Evolutionary conservation across 129 eudicot genomes (phyloP), one percentile per base, ranked within the genome.

Genomic region (Logfia minima): DNA sequence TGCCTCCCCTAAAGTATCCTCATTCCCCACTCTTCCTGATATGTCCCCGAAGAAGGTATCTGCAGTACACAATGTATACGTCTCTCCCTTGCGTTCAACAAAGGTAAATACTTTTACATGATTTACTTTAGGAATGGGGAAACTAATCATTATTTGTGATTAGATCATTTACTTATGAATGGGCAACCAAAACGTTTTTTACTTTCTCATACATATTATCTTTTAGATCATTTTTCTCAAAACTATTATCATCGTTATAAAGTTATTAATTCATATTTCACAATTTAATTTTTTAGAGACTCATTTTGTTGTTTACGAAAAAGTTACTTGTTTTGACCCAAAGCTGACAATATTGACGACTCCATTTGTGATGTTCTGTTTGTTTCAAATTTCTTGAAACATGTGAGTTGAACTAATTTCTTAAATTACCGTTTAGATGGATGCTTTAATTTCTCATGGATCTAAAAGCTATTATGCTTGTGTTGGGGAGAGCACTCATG

Each of bases 41-140:
- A 92, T 92, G 99, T 95, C 99, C 21, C 99, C 97, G 2, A 95
- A 92, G 86, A 95, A 95, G 82, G 97, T 95, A 24, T 92, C 99
- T 41, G 84, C 94, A 2, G 88, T 81, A 5, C 98, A 91, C 80
- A 95, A 95, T 71, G 92, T 95, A 9, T 95, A 92, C 37, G 99
- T 95, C 34, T 95, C 99, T 70, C 99, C 99, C 11, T 81, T 95
- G 79, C 88, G 96, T 14, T 92, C 97, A 53, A 89, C 96, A 29
- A 89, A 92, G 98, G 98, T 89, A 86, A 56, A 55, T 29, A 29
- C 31, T 31, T 66, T 13, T 21, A 68, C 48, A 74, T 13, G 71
- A 24, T 55, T 70, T 35, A 60, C 32, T 13, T n/a, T 80, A 24
- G 8, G 39, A 18, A 28, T 29, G 35, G 9, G 41, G 69, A 24